Base-by-base conservation (phyloP, 2,329 filamentous ascomycete genomes). In the Catunica adiposa region DNA sequence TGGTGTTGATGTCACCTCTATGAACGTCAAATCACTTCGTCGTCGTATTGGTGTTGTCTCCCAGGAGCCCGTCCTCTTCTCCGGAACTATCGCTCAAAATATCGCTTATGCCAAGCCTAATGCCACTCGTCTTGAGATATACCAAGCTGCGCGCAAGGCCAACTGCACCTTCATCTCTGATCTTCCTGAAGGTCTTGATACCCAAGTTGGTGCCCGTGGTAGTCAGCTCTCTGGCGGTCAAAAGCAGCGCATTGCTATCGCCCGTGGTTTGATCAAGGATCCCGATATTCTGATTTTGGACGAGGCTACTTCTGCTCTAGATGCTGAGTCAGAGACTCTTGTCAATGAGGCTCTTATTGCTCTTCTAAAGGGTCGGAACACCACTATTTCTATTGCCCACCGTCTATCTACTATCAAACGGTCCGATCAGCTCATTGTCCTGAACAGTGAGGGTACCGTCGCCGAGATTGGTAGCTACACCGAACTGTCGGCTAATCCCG, bases 131-230 rank as follows among this genome's bases (percentile, higher is more conserved):
- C 73, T 79, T 31, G 88, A 96, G 62, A 92, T 98, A 57, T 78
- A 95, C 58, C 77, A 80, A 20, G 94, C 92, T 6, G 92, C 92
- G 3, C 78, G 86, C 59, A 85, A 90, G 66, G 92, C 92, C 55
- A 98, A 98, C 68, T 98, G 92, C 67, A 84, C 85, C 62, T 98
- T 98, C 65, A 95, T 98, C 67, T 84, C 85, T 66, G 92, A 98
- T 67, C 94, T 98, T 62, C 92, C 92, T 26, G 89, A 97, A 57
- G 92, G 92, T 3, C 77, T 98, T 5, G 90, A 98, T 65, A 98
- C 92, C 0, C 85, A 86, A 61, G 92, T 95, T 29, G 94, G 94
- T 55, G 85, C 90, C 15, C 79, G 92, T 61, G 92, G 92, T 34
- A 89, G 90, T 1, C 90, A 97, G 68, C 77, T 98, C 0, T 96